A percentile compares a stretch with the other conserved stretches of the same genome.
These are phyloP conservation scores for Closterium sp. DNA, from an alignment of 139 green algal species.

Conservation along the genomic window DNA sequence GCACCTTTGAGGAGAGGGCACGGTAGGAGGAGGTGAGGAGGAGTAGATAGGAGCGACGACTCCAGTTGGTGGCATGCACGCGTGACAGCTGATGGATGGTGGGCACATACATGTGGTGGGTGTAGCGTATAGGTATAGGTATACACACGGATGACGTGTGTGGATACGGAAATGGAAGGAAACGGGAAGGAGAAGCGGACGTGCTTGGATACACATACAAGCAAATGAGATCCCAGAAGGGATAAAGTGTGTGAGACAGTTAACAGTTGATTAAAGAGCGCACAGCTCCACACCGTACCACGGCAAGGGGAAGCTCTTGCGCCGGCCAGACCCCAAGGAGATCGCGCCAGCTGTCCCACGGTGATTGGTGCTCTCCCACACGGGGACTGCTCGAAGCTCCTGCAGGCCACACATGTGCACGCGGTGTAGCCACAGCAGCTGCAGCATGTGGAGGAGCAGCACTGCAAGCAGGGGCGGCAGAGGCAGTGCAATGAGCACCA, in stretches of 20 bases:
- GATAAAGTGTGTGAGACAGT: no score
- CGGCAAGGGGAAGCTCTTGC: neutral
- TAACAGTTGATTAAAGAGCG: neutral
- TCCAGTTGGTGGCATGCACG: neutral
- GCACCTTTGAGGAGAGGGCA: neutral
- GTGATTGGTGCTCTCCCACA: neutral
- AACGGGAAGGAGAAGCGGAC: no score
- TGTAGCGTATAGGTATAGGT: no score
- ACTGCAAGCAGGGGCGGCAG: no score
- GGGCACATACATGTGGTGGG: no score
- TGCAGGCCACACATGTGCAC: neutral
- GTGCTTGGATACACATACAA: neutral
- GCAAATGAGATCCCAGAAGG: neutral
- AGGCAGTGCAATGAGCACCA: neutral
- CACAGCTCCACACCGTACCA: neutral
- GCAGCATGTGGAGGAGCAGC: neutral
- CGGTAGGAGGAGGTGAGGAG: neutral
- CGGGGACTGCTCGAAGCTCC: neutral
- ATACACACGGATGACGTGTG: no score
- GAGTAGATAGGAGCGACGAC: neutral
- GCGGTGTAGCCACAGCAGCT: neutral
- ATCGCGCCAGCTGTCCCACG: neutral
- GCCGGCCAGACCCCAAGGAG: neutral
- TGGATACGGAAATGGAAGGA: no score
- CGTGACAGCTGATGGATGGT: no score